Evolutionary conservation across 2,329 filamentous ascomycete genomes (phyloP), one percentile per base, ranked within the genome.

Genomic region (Elsinoe necatrix): DNA sequence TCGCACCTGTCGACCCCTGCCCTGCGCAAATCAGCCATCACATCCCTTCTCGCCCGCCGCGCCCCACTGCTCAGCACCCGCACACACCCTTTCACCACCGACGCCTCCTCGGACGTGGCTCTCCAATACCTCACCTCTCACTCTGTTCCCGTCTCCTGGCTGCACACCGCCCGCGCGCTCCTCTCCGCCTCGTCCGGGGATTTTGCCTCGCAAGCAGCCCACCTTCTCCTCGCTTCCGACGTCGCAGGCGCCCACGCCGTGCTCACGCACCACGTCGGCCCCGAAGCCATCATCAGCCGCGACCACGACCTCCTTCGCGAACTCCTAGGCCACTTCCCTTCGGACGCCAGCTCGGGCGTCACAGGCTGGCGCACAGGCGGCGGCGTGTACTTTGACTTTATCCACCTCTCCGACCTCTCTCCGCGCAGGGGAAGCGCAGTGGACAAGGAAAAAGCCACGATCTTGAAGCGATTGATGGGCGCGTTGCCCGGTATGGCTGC

Each of bases 111-210:
- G 23, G 56, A 77, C 79, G 60, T 67, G 72, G 14, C 77, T 72
- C 55, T 89, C 84, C 69, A 73, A 71, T 9, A 77, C 79, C 58
- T 69, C n/a, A 58, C 57, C 23, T 34, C 80, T 80, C 0, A 73
- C 79, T 80, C 82, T 61, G 81, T 97, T 41, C 89, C 92, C 0
- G 71, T 78, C 1, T 70, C 79, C 2, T 95, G 92, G 90, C 78
- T 97, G 52, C 95, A 88, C 83, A 82, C 89, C 59, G 89, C 93
- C 16, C 88, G 91, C 67, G 91, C 91, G 11, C 77, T 92, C 12
- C 86, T 86, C 70, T 90, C 89, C 71, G 86, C 87, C 60, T 84
- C 84, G 58, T 82, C 84, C 47, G 82, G 83, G 61, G 83, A 91
- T 67, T 78, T 86, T 9, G 79, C 77, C 45, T 76, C 77, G 4